Evolutionary conservation across 176 grass and related monocot genomes (phyloP), one percentile per base, ranked within the genome.

Genomic region (Bolboschoenus planiculmis): DNA sequence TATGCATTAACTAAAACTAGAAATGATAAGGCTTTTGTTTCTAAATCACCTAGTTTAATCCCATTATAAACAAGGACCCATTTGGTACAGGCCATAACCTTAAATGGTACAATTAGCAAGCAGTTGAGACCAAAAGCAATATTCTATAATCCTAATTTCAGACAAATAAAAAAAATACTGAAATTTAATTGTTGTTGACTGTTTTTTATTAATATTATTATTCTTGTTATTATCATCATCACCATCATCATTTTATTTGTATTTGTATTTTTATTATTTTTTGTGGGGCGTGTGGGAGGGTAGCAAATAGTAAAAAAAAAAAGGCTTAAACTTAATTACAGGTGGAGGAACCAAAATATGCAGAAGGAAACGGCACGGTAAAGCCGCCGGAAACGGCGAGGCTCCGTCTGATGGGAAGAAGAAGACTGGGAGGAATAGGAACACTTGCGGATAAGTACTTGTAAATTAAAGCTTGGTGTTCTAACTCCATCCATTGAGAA

Each of bases 381-480:
- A 78, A 78, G 26, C 13, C 83, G 26, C 13, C 83, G 20, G 67
- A 83, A 36, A 78, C 67, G 59, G 5, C 78, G 47, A 95, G 71
- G 88, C 92, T 95, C 84, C 90, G 90, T 61, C 90, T 85, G 77
- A 98, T 86, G 61, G 95, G 92, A 82, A 83, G 54, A 83, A 98
- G 92, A 10, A 98, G 90, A 85, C 76, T 90, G 50, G 82, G 65
- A 35, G 95, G 95, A 74, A 98, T 85, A 18, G 95, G 86, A 57
- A 87, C 90, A 60, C 92, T 98, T 53, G 95, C 90, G 51, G 88
- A 85, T 24, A 98, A 74, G 89, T 93, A 90, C 82, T 95, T 98
- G 90, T 93, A 98, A 63, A 98, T 92, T 88, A 98, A 88, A 36
- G 92, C 95, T 81, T 98, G 95, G 82, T 95, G 95, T 75, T 98